Conservation (phyloP, 768 basidiomycete species). For the Pisolithus microcarpus region DNA sequence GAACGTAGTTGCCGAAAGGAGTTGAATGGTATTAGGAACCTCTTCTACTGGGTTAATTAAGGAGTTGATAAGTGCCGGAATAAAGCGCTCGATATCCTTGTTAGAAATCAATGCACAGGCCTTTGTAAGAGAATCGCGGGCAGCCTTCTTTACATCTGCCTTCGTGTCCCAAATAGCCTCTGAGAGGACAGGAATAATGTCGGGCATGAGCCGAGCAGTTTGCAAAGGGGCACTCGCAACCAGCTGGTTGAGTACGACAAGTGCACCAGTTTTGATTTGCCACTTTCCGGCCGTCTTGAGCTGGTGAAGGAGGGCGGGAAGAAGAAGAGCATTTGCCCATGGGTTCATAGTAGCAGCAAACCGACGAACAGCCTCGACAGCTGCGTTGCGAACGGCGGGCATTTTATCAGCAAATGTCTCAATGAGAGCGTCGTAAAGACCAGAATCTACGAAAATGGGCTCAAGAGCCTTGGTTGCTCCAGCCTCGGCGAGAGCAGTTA, state of each 20-base stretch:
- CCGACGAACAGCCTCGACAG: conserved; percentile 73
- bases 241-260: conserved; percentile 79
- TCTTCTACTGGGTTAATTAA: conserved; percentile 99
- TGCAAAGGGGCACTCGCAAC: conserved; percentile 76
- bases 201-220: conserved; percentile 84
- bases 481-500: conserved; percentile 57
- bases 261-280: conserved; percentile 90
- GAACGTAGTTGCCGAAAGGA: conserved; percentile 98
- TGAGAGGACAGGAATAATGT: conserved; percentile 88
- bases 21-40: conserved; percentile 88
- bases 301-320: conserved; percentile 84
- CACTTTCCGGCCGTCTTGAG: conserved; percentile 96
- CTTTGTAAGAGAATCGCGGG: conserved; percentile 90
- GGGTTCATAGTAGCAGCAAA: conserved; percentile 77
- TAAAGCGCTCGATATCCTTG: conserved; percentile 97
- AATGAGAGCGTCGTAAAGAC: conserved; percentile 79
- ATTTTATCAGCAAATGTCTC: conserved; percentile 95
- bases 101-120: conserved; percentile 91
- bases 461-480: conserved; percentile 80
- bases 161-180: conserved; percentile 99
- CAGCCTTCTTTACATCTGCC: conserved; percentile 97
- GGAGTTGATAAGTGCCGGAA: conserved; percentile 96
- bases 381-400: conserved; percentile 77
- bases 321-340: conserved; percentile 77
- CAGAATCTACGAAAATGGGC: conserved; percentile 80